Evolutionary conservation across 164 flowering plant genomes (phyloP).

Genomic region (Liquidambar formosana): DNA sequence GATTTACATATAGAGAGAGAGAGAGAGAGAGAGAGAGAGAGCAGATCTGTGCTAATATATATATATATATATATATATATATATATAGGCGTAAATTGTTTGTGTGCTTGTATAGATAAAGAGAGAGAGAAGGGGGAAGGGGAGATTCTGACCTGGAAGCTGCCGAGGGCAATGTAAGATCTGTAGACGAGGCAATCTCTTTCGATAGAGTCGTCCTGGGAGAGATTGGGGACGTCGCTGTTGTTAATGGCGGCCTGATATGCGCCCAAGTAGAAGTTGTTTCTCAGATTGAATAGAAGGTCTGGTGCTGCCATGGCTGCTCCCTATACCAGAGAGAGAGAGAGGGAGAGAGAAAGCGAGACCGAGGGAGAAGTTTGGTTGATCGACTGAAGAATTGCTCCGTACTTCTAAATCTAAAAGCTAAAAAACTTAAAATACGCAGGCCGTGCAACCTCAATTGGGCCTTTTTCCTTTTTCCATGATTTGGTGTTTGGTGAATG

Average conservation of each 20-base stretch:
- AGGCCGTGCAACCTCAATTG: no score
- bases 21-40: background rate
- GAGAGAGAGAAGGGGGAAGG: background rate
- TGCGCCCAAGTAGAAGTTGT: constrained; percentile 92
- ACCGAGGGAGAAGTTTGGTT: background rate
- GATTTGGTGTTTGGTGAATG: no score
- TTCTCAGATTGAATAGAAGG: constrained; percentile 69
- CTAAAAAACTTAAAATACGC: no score
- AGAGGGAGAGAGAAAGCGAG: background rate
- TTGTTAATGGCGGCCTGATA: constrained; percentile 92
- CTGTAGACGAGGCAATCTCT: constrained; percentile 80
- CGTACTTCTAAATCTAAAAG: no score
- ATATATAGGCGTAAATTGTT: no score
- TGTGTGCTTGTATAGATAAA: no score
- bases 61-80: background rate
- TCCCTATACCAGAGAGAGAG: constrained; percentile 5
- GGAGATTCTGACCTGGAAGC: constrained; percentile 52
- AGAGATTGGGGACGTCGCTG: constrained; percentile 82
- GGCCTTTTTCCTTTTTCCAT: no score
- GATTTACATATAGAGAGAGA: no score
- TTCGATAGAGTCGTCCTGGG: constrained; percentile 78
- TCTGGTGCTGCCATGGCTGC: constrained; percentile 57
- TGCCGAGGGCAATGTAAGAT: constrained; percentile 92
- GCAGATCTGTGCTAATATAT: background rate
- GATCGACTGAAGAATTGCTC: no score